Percentiles rank a stretch among this genome's conserved stretches.
Evolutionary conservation across 441 rosid species (phyloP).

Genomic region (Gossypium laxum): DNA sequence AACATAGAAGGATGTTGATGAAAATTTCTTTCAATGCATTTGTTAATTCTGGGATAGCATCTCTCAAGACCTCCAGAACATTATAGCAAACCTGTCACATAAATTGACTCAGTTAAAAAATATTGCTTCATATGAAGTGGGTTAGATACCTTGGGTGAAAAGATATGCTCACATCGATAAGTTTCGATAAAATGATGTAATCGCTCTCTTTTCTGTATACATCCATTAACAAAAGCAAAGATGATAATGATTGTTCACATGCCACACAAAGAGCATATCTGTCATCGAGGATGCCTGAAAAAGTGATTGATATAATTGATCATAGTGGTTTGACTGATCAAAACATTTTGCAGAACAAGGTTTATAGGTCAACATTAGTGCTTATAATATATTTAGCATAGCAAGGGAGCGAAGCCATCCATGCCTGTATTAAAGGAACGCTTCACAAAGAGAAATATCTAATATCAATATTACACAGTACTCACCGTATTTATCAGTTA

Average conservation of each 20-base stretch:
- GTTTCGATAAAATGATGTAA: background rate
- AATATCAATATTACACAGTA: background rate
- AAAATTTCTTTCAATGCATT: background rate
- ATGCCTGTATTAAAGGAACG: background rate
- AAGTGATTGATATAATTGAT: constrained; percentile 1
- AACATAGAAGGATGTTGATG: background rate
- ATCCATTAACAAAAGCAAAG: constrained; percentile 66
- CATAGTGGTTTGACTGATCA: background rate
- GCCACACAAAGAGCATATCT: constrained; percentile 85
- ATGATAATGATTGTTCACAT: constrained; percentile 61
- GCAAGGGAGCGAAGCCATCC: background rate
- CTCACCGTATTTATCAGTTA: constrained; percentile 72
- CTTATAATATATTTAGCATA: background rate
- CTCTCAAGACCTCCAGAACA: background rate
- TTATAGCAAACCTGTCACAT: background rate
- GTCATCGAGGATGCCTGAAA: constrained; percentile 79
- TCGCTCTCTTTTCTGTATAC: constrained; percentile 67
- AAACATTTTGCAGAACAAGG: background rate
- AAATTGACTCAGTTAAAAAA: background rate
- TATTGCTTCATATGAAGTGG: background rate
- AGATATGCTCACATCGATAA: background rate
- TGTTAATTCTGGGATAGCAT: background rate
- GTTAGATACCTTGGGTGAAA: background rate
- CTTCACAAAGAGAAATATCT: background rate
- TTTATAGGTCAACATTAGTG: background rate